A percentile compares a stretch with the other conserved stretches of the same genome.
Conservation (phyloP, 208 protist genomes). For the Wallacemonas sp. region DNA sequence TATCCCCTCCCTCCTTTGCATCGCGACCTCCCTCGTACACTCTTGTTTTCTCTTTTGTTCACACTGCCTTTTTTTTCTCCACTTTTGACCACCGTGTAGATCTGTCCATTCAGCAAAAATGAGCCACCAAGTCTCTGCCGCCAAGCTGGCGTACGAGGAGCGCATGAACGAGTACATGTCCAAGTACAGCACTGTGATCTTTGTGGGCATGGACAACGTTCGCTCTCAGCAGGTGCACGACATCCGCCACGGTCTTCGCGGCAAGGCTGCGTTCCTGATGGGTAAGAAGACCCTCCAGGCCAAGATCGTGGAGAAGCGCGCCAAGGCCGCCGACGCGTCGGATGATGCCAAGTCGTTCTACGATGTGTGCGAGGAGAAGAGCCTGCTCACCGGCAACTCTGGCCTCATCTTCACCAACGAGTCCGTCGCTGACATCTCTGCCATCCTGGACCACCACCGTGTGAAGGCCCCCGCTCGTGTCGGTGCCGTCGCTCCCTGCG, state of each 20-base stretch:
- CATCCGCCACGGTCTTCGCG: slow-evolving; percentile 94
- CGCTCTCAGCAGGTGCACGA: slow-evolving; percentile 97
- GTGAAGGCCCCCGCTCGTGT: slow-evolving; percentile 96
- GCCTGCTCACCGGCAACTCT: slow-evolving; percentile 94
- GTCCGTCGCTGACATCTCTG: slow-evolving; percentile 88
- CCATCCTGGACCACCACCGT: slow-evolving; percentile 86
- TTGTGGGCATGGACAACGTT: slow-evolving; percentile 98
- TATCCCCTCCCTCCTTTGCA: background rate
- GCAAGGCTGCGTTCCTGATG: slow-evolving; percentile 96
- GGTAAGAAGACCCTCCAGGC: slow-evolving; percentile 99
- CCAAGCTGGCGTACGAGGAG: slow-evolving; percentile 90
- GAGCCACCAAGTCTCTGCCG: slow-evolving; percentile 65
- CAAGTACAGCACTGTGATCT: slow-evolving; percentile 95
- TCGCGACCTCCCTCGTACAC: background rate
- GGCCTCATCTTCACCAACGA: slow-evolving; percentile 98
- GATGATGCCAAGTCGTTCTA: slow-evolving; percentile 60
- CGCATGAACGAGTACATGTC: slow-evolving; percentile 90
- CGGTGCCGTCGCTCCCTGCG: slow-evolving; percentile 95
- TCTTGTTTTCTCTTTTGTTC: background rate
- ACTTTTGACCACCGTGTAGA: background rate
- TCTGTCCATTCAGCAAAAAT: slow-evolving; percentile 11
- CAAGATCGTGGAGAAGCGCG: slow-evolving; percentile 90
- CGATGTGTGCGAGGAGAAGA: slow-evolving; percentile 49
- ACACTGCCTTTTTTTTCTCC: slow-evolving; percentile 13
- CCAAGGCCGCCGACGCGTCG: slow-evolving; percentile 48